A percentile compares a stretch with the other conserved stretches of the same genome.
phyloP scores from a whole-genome alignment of 2,329 filamentous ascomycete genomes.

The Clarireedia monteithiana region DNA sequence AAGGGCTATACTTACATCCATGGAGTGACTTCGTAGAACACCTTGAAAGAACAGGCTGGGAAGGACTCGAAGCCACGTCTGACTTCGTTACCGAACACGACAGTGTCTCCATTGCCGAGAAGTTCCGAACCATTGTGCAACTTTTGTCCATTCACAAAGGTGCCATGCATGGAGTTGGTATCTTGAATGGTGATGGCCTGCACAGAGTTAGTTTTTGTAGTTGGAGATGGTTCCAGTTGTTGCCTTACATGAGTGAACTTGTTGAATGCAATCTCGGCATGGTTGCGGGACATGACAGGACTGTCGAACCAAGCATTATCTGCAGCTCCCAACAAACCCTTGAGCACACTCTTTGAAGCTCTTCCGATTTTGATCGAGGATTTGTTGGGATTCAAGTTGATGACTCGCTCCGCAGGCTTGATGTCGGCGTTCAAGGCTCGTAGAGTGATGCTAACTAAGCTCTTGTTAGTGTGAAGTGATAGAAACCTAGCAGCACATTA shows the following conservation, averaged over 20 bases:
- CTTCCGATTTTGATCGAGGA: constrained; percentile 32
- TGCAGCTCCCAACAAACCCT: constrained; percentile 35
- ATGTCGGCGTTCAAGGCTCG: constrained; percentile 19
- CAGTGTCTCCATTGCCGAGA: constrained; percentile 30
- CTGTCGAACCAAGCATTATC: constrained; percentile 63
- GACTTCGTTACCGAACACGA: constrained; percentile 43
- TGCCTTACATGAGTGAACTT: constrained; percentile 36
- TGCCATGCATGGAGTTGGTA: constrained; percentile 54
- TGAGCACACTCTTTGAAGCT: constrained; percentile 38
- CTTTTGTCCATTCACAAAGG: constrained; percentile 41
- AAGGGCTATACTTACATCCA: constrained; percentile 20
- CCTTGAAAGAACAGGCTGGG: constrained; percentile 25
- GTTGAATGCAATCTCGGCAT: constrained; percentile 48
- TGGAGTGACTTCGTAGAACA: constrained; percentile 20
- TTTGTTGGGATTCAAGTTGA: constrained; percentile 18
- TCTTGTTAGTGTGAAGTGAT: constrained; percentile 8
- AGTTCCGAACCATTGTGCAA: constrained; percentile 28
- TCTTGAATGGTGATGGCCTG: constrained; percentile 43
- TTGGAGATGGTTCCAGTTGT: neutral
- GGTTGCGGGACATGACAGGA: constrained; percentile 62
- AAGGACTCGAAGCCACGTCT: constrained; percentile 37
- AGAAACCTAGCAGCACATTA: too few relatives aligned
- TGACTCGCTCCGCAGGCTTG: constrained; percentile 15
- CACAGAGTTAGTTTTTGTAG: constrained; percentile 16
- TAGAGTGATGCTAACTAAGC: constrained; percentile 18